These are phyloP conservation scores for Quercus berberidifolia DNA, from an alignment of 306 rosid genomes.

Conservation along the genomic window DNA sequence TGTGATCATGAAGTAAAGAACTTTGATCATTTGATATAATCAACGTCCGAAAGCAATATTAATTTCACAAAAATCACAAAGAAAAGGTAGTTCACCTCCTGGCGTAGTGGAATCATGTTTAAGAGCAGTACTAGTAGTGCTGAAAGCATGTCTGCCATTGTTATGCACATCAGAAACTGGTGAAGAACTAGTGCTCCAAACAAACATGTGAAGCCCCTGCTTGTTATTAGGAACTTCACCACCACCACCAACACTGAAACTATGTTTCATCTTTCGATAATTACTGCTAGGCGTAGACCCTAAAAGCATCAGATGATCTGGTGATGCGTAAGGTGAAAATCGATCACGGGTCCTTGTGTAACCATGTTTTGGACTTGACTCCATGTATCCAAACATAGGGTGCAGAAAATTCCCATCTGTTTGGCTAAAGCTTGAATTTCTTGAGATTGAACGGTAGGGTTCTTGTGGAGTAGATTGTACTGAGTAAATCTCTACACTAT, in stretches of 20 bases:
- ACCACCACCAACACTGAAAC: neutral
- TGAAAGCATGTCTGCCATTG: neutral
- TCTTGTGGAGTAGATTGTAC: slow-evolving; percentile 70
- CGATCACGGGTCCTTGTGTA: slow-evolving; percentile 58
- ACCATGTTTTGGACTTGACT: slow-evolving; percentile 77
- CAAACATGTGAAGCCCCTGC: slow-evolving; percentile 85
- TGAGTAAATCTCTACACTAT: slow-evolving; percentile 79
- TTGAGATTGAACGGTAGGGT: slow-evolving; percentile 45
- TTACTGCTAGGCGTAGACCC: slow-evolving; percentile 56
- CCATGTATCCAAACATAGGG: slow-evolving; percentile 76
- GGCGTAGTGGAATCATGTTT: slow-evolving; percentile 42
- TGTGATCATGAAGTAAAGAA: no score
- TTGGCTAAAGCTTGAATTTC: slow-evolving; percentile 81
- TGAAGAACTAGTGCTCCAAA: slow-evolving; percentile 89
- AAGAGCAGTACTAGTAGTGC: neutral
- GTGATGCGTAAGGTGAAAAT: slow-evolving; percentile 55
- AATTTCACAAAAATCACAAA: no score
- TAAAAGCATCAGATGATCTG: slow-evolving; percentile 62
- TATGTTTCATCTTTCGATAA: slow-evolving; percentile 48
- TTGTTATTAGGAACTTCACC: slow-evolving; percentile 20
- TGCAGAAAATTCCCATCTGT: slow-evolving; percentile 41
- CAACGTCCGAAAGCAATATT: no score
- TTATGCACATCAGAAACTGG: slow-evolving; percentile 80
- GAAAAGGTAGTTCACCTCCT: slow-evolving; percentile 34
- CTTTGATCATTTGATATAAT: no score